phyloP scores from a whole-genome alignment of 768 basidiomycete species.

The Amanita thiersii region DNA sequence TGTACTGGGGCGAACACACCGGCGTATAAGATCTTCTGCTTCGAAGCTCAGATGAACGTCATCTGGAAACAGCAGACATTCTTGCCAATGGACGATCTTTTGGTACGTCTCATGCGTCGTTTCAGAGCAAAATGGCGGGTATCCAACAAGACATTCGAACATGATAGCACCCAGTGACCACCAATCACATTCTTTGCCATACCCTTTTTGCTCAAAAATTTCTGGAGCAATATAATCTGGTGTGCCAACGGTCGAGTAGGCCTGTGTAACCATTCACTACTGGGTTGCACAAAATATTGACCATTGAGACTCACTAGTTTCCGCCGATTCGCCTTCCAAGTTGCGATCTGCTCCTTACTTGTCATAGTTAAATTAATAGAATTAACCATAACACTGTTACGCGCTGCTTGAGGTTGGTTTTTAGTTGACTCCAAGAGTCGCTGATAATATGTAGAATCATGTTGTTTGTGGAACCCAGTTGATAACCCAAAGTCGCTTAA shows the following conservation, averaged over 20 bases:
- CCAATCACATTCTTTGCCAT: constrained; percentile 98
- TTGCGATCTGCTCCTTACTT: constrained; percentile 88
- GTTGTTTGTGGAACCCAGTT: constrained; percentile 98
- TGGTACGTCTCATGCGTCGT: constrained; percentile 96
- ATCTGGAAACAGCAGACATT: constrained; percentile 83
- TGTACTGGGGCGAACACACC: constrained; percentile 35
- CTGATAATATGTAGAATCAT: constrained; percentile 94
- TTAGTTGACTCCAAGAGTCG: constrained; percentile 64
- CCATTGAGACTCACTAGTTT: constrained; percentile 60
- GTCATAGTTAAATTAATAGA: constrained; percentile 95
- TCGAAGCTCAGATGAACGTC: constrained; percentile 90
- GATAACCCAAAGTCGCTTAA: constrained; percentile 98
- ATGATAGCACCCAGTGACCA: constrained; percentile 99
- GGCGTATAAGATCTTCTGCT: constrained; percentile 79
- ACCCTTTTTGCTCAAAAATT: constrained; percentile 95
- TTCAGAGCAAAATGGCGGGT: constrained; percentile 93
- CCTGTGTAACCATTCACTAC: constrained; percentile 34
- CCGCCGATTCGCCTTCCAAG: constrained; percentile 97
- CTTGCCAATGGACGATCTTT: constrained; percentile 93
- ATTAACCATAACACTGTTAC: constrained; percentile 97
- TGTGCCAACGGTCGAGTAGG: constrained; percentile 96
- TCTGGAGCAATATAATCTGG: constrained; percentile 97
- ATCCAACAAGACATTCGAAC: constrained; percentile 97
- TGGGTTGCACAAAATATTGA: constrained; percentile 3
- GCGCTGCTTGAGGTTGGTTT: constrained; percentile 36